These are phyloP conservation scores for Penicillium sp. DNA, from an alignment of 2,329 filamentous ascomycete species.

Conservation along the genomic window DNA sequence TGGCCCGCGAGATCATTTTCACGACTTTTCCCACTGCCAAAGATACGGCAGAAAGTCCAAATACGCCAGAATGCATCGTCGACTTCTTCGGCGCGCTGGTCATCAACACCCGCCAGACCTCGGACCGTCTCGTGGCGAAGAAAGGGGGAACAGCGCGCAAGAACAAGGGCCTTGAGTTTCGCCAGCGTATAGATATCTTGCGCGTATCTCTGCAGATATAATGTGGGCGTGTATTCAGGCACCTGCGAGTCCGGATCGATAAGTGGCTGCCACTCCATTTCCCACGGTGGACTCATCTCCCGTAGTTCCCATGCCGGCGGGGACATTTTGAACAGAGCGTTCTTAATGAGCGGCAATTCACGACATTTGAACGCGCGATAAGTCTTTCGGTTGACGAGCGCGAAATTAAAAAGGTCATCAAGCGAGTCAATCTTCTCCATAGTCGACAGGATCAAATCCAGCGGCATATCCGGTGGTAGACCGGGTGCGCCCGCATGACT, in stretches of 20 bases:
- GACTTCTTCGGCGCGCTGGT: conserved; percentile 52
- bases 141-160: conserved; percentile 57
- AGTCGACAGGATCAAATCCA: conserved; percentile 55
- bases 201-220: conserved; percentile 55
- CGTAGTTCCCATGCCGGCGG: conserved; percentile 62
- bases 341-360: conserved; percentile 56
- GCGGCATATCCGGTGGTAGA: conserved; percentile 48
- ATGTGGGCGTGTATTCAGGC: conserved; percentile 55
- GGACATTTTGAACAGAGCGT: conserved; percentile 54
- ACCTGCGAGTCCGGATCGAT: conserved; percentile 49
- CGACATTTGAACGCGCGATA: conserved; percentile 60
- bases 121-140: conserved; percentile 58
- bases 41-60: conserved; percentile 66
- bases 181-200: conserved; percentile 56
- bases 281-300: conserved; percentile 57
- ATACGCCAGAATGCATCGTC: conserved; percentile 66
- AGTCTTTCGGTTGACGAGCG: conserved; percentile 57
- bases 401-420: conserved; percentile 57
- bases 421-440: conserved; percentile 51
- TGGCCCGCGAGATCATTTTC: conserved; percentile 62
- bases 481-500: background rate
- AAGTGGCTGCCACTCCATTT: conserved; percentile 42
- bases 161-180: conserved; percentile 57
- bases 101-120: conserved; percentile 53
- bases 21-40: conserved; percentile 59